These are phyloP conservation scores for Theileria orientalis DNA, from an alignment of 169 alveolate genomes.

Conservation along the genomic window DNA sequence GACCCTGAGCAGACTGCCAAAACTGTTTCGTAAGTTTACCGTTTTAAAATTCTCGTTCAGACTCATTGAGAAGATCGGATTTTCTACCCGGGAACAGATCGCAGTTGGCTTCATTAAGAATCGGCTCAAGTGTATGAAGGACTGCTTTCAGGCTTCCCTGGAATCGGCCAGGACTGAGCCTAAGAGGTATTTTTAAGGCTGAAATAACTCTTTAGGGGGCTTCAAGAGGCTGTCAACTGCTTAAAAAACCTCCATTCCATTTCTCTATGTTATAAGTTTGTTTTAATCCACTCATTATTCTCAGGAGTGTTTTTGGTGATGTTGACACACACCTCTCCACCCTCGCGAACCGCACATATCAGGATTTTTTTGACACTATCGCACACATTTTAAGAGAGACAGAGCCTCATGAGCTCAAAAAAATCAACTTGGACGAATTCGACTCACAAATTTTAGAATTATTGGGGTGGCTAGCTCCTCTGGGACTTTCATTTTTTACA, in stretches of 20 bases:
- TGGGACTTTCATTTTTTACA: slow-evolving; percentile 20
- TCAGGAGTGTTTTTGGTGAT: slow-evolving; percentile 23
- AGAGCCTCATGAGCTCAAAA: neutral
- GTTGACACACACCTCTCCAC: slow-evolving; percentile 18
- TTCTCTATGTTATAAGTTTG: slow-evolving; percentile 13
- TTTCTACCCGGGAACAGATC: slow-evolving; percentile 30
- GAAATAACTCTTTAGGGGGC: neutral
- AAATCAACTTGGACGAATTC: slow-evolving; percentile 7
- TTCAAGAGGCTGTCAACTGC: slow-evolving; percentile 7
- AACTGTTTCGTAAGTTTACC: slow-evolving; percentile 5
- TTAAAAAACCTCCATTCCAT: slow-evolving; percentile 23
- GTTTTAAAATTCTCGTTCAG: neutral
- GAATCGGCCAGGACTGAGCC: neutral
- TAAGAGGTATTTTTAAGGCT: slow-evolving; percentile 17
- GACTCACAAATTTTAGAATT: slow-evolving; percentile 23
- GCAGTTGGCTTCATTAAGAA: slow-evolving; percentile 25
- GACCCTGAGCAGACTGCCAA: slow-evolving; percentile 18
- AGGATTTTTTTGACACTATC: slow-evolving; percentile 15
- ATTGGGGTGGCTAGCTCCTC: slow-evolving; percentile 13
- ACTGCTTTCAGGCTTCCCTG: slow-evolving; percentile 8
- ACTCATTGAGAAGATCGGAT: slow-evolving; percentile 26
- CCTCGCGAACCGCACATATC: slow-evolving; percentile 12
- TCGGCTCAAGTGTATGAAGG: slow-evolving; percentile 16
- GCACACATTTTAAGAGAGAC: neutral
- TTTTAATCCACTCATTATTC: neutral